Percentiles rank a stretch among this genome's conserved stretches.
Evolutionary conservation across 2,329 filamentous ascomycete species (phyloP).

Genomic region (Aspergillus phoenicis): DNA sequence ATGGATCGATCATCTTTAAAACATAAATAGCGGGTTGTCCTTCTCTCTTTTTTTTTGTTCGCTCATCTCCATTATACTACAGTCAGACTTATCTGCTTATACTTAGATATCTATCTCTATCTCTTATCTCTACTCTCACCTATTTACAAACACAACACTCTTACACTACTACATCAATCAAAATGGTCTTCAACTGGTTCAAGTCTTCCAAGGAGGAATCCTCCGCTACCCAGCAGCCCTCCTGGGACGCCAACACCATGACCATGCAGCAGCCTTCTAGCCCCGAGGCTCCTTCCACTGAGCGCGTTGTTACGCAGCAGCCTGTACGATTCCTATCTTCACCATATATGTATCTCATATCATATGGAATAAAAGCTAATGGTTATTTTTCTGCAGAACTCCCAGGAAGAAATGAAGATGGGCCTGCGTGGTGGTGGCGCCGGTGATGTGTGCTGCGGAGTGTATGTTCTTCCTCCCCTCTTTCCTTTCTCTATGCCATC

Average conservation of each 20-base stretch:
- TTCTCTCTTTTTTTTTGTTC: not conserved
- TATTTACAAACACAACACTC: not conserved
- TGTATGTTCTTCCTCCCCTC: conserved; percentile 23
- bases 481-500: not conserved
- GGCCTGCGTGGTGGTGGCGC: conserved; percentile 32
- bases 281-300: conserved; percentile 23
- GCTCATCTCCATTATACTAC: not conserved
- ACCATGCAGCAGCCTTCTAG: conserved; percentile 32
- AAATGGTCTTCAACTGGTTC: conserved; percentile 30
- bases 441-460: conserved; percentile 34
- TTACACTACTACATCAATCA: not conserved
- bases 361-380: too few species aligned
- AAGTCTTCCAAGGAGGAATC: conserved; percentile 27
- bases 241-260: conserved; percentile 31
- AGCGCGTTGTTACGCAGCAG: conserved; percentile 27
- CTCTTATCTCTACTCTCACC: not conserved
- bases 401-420: conserved; percentile 26
- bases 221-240: conserved; percentile 15
- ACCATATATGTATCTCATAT: too few species aligned
- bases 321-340: conserved; percentile 19
- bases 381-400: conserved; percentile 1
- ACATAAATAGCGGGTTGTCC: conserved; percentile 3
- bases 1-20: too few species aligned
- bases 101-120: not conserved
- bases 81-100: too few species aligned